Evolutionary conservation across 2,329 filamentous ascomycete species (phyloP).

Genomic region (Myotisia sp.): DNA sequence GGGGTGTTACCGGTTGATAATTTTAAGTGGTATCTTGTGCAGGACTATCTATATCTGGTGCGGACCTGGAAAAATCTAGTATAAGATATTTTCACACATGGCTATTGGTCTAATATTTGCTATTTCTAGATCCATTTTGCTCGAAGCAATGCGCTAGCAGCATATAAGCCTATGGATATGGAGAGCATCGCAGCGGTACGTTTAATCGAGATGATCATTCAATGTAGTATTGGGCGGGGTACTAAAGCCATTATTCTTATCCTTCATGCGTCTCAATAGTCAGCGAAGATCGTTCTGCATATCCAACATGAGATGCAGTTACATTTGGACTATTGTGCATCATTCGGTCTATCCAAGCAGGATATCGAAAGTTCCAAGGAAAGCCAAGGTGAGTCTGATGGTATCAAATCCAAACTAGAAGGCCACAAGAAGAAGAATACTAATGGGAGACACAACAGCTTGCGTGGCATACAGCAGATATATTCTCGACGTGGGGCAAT

Average conservation of each 20-base stretch:
- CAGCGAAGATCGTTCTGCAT: slow-evolving; percentile 57
- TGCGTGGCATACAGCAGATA: slow-evolving; percentile 74
- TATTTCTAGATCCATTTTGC: slow-evolving; percentile 61
- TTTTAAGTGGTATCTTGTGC: slow-evolving; percentile 79
- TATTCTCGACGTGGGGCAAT: slow-evolving; percentile 75
- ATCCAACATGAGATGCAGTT: slow-evolving; percentile 67
- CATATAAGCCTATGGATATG: slow-evolving; percentile 68
- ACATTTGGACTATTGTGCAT: slow-evolving; percentile 68
- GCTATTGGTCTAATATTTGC: slow-evolving; percentile 12
- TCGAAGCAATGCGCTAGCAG: slow-evolving; percentile 67
- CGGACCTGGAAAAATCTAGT: not conserved
- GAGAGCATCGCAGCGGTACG: slow-evolving; percentile 56
- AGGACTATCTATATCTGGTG: slow-evolving; percentile 84
- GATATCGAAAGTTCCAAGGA: slow-evolving; percentile 64
- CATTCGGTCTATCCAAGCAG: slow-evolving; percentile 59
- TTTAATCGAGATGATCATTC: no score
- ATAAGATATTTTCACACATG: no score
- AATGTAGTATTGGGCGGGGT: not conserved
- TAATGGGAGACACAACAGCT: slow-evolving; percentile 36
- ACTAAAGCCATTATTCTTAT: no score
- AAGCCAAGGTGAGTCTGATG: slow-evolving; percentile 44
- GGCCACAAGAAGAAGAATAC: not conserved
- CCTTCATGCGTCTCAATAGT: slow-evolving; percentile 26
- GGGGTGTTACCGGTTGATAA: slow-evolving; percentile 59
- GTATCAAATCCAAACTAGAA: not conserved